A percentile compares a stretch with the other conserved stretches of the same genome.
phyloP scores from a whole-genome alignment of 441 rosid species.

The Syzygium syzygioides region DNA sequence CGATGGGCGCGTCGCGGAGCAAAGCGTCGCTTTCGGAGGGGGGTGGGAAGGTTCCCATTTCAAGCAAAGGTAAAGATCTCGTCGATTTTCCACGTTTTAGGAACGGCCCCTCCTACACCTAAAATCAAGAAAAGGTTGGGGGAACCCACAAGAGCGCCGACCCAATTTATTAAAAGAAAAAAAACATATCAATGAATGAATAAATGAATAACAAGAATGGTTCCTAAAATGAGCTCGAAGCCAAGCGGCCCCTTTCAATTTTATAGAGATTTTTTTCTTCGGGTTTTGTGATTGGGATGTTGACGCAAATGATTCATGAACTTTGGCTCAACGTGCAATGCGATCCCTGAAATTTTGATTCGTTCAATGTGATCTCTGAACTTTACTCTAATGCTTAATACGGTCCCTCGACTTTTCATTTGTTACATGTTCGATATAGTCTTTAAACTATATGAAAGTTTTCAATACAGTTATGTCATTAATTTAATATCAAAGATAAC shows the following conservation, averaged over 20 bases:
- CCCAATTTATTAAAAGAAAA: too few relatives aligned
- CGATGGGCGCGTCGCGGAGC: not conserved
- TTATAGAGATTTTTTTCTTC: not conserved
- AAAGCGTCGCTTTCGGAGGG: not conserved
- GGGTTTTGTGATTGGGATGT: too few relatives aligned
- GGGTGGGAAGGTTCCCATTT: not conserved
- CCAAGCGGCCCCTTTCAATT: not conserved
- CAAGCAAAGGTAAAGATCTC: not conserved
- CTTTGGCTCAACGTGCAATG: fast-evolving
- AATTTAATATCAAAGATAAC: too few relatives aligned
- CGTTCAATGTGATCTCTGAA: too few relatives aligned
- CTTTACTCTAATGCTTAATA: too few relatives aligned
- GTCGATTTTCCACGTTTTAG: not conserved
- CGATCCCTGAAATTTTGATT: too few relatives aligned
- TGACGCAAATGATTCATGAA: too few relatives aligned
- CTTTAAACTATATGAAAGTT: too few relatives aligned
- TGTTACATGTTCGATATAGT: too few relatives aligned
- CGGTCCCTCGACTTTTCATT: too few relatives aligned
- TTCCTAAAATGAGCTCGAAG: not conserved
- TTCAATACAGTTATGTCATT: too few relatives aligned
- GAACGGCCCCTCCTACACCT: not conserved
- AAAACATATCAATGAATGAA: not conserved
- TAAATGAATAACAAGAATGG: not conserved
- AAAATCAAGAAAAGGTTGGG: not conserved
- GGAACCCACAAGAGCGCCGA: not conserved